Evolutionary conservation across 176 grass and related monocot species (phyloP).

Genomic region (Bromus sterilis): DNA sequence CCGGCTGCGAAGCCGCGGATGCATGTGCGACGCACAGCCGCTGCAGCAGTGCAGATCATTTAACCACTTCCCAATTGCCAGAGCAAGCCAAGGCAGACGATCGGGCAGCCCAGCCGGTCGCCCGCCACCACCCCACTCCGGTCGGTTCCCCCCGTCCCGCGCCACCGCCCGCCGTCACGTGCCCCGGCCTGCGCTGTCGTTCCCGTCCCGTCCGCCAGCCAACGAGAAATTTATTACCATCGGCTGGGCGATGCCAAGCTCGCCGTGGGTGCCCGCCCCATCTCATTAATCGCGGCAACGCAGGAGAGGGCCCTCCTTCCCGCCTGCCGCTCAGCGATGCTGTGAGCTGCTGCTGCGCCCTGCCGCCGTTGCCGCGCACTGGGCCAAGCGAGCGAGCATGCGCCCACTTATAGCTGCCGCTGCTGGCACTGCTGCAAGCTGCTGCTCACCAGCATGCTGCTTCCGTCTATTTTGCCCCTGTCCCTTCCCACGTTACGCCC

Average conservation of each 20-base stretch:
- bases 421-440: background rate
- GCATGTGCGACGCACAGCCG: background rate
- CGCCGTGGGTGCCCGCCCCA: background rate
- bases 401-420: slow-evolving; percentile 1
- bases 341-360: background rate
- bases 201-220: background rate
- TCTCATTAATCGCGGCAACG: background rate
- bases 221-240: background rate
- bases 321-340: background rate
- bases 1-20: background rate
- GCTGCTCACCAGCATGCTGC: background rate
- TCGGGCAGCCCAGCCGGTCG: background rate
- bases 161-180: slow-evolving; percentile 8
- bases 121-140: background rate
- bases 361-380: background rate
- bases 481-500: slow-evolving; percentile 11
- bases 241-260: background rate
- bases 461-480: slow-evolving; percentile 46
- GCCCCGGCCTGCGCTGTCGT: background rate
- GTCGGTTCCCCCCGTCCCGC: background rate
- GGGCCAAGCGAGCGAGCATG: background rate
- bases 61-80: background rate
- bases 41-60: background rate
- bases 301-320: background rate
- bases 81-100: background rate